Conservation (phyloP, 164 flowering plant genomes). For the Piper betle region DNA sequence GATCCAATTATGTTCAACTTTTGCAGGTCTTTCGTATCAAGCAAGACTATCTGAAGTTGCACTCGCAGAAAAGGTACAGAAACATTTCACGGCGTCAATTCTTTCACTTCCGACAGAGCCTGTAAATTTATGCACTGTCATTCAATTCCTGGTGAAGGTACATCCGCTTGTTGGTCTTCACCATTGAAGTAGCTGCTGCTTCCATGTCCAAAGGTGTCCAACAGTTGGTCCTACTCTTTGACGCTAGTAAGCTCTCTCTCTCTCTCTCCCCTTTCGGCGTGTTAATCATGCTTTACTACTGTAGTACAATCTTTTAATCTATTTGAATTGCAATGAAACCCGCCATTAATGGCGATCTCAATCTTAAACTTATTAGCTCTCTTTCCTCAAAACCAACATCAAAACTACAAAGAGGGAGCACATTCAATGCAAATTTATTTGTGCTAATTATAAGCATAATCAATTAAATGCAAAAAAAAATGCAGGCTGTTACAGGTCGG, state of each 20-base stretch:
- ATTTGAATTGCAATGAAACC: not conserved
- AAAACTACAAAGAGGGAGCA: not conserved
- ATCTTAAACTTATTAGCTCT: too few species aligned
- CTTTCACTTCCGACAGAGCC: not conserved
- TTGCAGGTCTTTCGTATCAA: slow-evolving; percentile 83
- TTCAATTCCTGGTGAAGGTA: slow-evolving; percentile 29
- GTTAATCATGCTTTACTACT: not conserved
- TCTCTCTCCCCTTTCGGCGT: not conserved
- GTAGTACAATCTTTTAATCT: too few species aligned
- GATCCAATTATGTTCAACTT: not conserved
- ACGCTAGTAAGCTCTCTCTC: slow-evolving; percentile 60
- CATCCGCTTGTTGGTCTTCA: slow-evolving; percentile 76
- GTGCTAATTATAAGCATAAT: too few species aligned
- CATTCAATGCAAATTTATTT: slow-evolving; percentile 1
- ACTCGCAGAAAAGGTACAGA: slow-evolving; percentile 65
- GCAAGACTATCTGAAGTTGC: slow-evolving; percentile 92
- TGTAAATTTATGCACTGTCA: too few species aligned
- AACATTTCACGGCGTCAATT: not conserved
- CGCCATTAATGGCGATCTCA: not conserved
- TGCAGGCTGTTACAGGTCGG: slow-evolving; percentile 98
- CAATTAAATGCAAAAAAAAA: too few species aligned
- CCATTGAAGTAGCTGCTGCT: slow-evolving; percentile 81
- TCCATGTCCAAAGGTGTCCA: slow-evolving; percentile 72
- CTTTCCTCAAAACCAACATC: not conserved
- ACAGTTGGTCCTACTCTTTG: slow-evolving; percentile 79